Conservation (phyloP, 257 asterid species). For the Lavandula angustifolia region DNA sequence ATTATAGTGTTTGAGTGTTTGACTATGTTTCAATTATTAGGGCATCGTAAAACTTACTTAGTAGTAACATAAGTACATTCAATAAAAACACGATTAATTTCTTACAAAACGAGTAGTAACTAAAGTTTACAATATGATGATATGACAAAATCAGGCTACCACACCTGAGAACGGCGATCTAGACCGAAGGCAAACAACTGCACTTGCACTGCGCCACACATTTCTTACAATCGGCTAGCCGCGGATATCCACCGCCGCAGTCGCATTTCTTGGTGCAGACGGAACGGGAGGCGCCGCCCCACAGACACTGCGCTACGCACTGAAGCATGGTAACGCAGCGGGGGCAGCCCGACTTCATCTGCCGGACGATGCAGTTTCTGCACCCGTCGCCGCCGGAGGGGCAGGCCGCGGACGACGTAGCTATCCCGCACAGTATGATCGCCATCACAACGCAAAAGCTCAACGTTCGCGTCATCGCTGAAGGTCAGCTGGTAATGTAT, state of each 20-base stretch:
- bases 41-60: no score
- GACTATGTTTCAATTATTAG: no score
- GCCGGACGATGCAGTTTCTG: slow-evolving; percentile 54
- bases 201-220: slow-evolving; percentile 71
- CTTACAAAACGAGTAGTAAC: no score
- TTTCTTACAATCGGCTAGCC: slow-evolving; percentile 63
- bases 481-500: not conserved
- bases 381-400: slow-evolving; percentile 55
- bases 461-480: slow-evolving; percentile 9
- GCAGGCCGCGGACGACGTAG: slow-evolving; percentile 44
- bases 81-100: no score
- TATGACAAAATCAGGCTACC: no score
- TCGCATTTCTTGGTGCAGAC: slow-evolving; percentile 71
- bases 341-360: slow-evolving; percentile 63
- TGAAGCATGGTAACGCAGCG: slow-evolving; percentile 63
- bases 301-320: slow-evolving; percentile 73
- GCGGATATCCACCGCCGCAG: slow-evolving; percentile 58
- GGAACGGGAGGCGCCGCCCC: slow-evolving; percentile 55
- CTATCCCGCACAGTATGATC: slow-evolving; percentile 27
- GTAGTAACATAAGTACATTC: no score
- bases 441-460: slow-evolving; percentile 25
- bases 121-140: no score
- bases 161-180: not conserved
- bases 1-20: no score
- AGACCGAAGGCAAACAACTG: slow-evolving; percentile 45